Conservation (phyloP, 352 stramenopile genomes). For the Phytopythium litorale region DNA sequence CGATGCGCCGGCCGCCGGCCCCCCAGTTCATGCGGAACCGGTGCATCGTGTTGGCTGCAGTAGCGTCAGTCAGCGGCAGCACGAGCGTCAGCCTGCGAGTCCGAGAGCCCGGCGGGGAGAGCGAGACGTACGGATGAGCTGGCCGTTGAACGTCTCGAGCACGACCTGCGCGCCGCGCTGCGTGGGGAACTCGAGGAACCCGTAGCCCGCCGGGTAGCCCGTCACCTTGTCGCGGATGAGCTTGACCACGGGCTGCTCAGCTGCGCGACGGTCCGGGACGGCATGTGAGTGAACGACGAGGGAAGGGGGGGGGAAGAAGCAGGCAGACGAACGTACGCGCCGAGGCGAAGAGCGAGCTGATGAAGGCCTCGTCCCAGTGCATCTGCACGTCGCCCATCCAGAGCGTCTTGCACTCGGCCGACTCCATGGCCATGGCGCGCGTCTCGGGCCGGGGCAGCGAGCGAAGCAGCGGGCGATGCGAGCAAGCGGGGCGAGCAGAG, state of each 20-base stretch:
- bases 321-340: slow-evolving; percentile 43
- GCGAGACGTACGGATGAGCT: slow-evolving; percentile 70
- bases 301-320: neutral
- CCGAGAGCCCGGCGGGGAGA: neutral
- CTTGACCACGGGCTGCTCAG: slow-evolving; percentile 83
- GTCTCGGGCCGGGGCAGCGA: slow-evolving; percentile 4
- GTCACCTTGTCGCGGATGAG: slow-evolving; percentile 90
- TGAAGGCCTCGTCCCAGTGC: slow-evolving; percentile 88
- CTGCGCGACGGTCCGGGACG: slow-evolving; percentile 15
- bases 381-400: slow-evolving; percentile 91
- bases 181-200: slow-evolving; percentile 89
- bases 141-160: slow-evolving; percentile 83
- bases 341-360: slow-evolving; percentile 77
- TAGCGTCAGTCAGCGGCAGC: no score
- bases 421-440: slow-evolving; percentile 18
- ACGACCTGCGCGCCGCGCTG: slow-evolving; percentile 80
- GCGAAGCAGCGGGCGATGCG: neutral
- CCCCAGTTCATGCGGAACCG: slow-evolving; percentile 93
- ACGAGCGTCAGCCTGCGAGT: no score
- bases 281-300: no score
- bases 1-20: slow-evolving; percentile 79
- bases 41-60: slow-evolving; percentile 78
- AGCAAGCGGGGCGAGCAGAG: no score
- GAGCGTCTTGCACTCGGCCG: slow-evolving; percentile 76
- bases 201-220: slow-evolving; percentile 86